phyloP scores from a whole-genome alignment of 192 early-diverging fungal genomes.

The Coemansia sp. region DNA sequence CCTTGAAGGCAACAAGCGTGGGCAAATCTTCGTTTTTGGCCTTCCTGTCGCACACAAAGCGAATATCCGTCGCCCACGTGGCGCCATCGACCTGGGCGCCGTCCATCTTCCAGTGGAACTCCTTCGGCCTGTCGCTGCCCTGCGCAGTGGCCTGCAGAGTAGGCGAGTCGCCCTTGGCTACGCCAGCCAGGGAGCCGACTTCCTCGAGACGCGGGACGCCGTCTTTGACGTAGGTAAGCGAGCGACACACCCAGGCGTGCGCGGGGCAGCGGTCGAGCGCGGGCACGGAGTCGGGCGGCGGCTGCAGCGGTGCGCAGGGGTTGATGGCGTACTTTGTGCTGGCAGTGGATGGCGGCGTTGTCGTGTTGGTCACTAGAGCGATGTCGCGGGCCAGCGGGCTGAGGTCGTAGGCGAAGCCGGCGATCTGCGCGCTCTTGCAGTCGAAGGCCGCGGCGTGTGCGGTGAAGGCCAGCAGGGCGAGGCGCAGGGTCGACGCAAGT shows the following conservation, averaged over 20 bases:
- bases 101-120: slow-evolving; percentile 49
- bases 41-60: slow-evolving; percentile 36
- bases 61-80: slow-evolving; percentile 40
- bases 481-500: too few species aligned
- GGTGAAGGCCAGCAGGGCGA: slow-evolving; percentile 9
- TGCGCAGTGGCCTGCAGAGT: slow-evolving; percentile 24
- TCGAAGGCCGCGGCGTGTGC: slow-evolving; percentile 25
- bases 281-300: slow-evolving; percentile 25
- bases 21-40: slow-evolving; percentile 36
- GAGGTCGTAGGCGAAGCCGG: slow-evolving; percentile 41
- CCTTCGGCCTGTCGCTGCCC: slow-evolving; percentile 21
- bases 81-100: slow-evolving; percentile 28
- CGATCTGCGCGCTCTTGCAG: slow-evolving; percentile 43
- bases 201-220: slow-evolving; percentile 32
- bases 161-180: slow-evolving; percentile 14
- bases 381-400: slow-evolving; percentile 28
- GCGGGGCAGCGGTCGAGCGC: slow-evolving; percentile 43
- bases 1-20: slow-evolving; percentile 16
- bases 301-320: slow-evolving; percentile 36
- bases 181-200: slow-evolving; percentile 37
- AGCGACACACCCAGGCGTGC: slow-evolving; percentile 41
- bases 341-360: slow-evolving; percentile 47
- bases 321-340: slow-evolving; percentile 39
- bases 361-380: slow-evolving; percentile 25
- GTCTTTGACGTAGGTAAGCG: slow-evolving; percentile 45